Evolutionary conservation across 1,139 yeast species (phyloP).

Genomic region (Candida sp.): DNA sequence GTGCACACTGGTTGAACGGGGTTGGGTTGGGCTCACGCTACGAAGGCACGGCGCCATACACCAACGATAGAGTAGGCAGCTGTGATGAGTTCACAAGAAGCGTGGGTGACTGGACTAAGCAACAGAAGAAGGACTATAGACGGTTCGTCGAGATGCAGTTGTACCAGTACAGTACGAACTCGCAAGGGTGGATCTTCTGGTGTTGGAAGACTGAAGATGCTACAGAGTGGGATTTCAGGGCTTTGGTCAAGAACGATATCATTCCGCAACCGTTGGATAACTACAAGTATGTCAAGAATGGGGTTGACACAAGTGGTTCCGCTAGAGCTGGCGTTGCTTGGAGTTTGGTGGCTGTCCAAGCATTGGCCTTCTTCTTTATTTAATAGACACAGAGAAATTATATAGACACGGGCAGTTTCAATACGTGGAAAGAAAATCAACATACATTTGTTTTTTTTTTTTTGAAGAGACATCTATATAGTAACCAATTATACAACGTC

Average conservation of each 20-base stretch:
- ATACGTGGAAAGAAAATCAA: too few relatives aligned
- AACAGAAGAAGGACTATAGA: constrained; percentile 47
- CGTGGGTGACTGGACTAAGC: constrained; percentile 38
- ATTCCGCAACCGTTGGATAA: constrained; percentile 65
- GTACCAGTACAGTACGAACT: constrained; percentile 25
- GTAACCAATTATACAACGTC: neutral
- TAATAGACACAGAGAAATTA: constrained; percentile 1
- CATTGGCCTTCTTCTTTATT: constrained; percentile 4
- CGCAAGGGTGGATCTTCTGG: constrained; percentile 61
- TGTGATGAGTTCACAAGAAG: constrained; percentile 29
- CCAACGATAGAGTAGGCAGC: constrained; percentile 34
- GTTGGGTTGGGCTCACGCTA: constrained; percentile 88
- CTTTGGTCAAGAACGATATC: constrained; percentile 49
- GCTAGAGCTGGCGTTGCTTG: neutral
- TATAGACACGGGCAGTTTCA: neutral
- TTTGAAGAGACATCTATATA: neutral
- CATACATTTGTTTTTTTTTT: too few relatives aligned
- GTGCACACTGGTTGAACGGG: constrained; percentile 92
- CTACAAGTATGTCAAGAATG: constrained; percentile 44
- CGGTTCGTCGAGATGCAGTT: constrained; percentile 48
- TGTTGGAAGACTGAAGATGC: constrained; percentile 53
- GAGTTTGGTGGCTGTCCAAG: neutral
- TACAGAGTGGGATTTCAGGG: constrained; percentile 66
- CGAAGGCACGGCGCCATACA: constrained; percentile 53
- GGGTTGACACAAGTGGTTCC: constrained; percentile 30